phyloP scores from a whole-genome alignment of 768 basidiomycete species.

The Phanerodontia chrysosporium region DNA sequence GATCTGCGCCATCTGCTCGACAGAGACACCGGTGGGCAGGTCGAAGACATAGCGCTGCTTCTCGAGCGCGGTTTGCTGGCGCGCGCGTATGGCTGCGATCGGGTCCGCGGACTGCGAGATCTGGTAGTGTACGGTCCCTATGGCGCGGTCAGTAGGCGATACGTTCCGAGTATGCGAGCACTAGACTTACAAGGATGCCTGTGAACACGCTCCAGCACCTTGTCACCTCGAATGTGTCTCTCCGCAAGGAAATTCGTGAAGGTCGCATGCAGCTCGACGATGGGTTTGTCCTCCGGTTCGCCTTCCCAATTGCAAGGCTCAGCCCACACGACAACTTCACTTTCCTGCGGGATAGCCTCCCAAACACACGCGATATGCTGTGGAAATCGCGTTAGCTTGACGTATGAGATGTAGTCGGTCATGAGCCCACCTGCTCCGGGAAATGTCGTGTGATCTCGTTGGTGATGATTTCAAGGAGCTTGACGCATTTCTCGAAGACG shows the following conservation, averaged over 20 bases:
- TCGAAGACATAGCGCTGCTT: conserved; percentile 44
- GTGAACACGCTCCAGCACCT: neutral
- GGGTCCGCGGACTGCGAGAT: conserved; percentile 37
- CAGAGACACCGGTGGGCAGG: conserved; percentile 46
- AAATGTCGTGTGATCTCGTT: conserved; percentile 55
- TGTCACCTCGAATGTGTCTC: conserved; percentile 28
- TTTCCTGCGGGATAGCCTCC: conserved; percentile 44
- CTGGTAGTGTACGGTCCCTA: conserved; percentile 64
- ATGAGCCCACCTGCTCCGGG: conserved; percentile 51
- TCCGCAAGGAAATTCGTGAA: conserved; percentile 42
- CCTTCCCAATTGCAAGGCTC: conserved; percentile 48
- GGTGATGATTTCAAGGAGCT: conserved; percentile 62
- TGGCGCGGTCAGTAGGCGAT: neutral
- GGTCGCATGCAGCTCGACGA: conserved; percentile 56
- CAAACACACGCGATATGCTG: conserved; percentile 59
- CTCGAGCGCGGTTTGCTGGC: conserved; percentile 30
- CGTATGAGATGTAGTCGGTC: neutral
- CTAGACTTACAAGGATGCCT: conserved; percentile 5
- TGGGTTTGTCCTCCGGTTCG: conserved; percentile 34
- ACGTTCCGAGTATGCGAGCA: neutral
- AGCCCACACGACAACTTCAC: conserved; percentile 59
- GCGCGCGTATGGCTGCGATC: conserved; percentile 31
- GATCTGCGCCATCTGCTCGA: conserved; percentile 30
- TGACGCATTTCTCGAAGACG: conserved; percentile 73
- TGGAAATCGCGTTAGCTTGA: neutral